phyloP scores from a whole-genome alignment of 768 basidiomycete genomes.

The Roridomyces roridus region DNA sequence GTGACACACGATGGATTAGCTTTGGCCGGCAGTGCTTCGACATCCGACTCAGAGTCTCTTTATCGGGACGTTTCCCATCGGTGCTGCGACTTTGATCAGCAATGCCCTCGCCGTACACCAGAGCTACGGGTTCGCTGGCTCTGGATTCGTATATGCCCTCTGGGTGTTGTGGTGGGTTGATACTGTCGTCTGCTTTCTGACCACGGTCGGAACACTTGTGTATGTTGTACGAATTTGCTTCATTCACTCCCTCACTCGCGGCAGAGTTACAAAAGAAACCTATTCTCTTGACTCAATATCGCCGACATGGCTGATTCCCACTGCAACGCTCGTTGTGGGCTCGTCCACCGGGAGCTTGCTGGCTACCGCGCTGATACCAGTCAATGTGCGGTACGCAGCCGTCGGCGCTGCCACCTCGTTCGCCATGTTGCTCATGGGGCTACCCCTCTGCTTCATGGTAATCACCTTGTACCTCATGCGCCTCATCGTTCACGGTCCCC shows the following conservation, averaged over 20 bases:
- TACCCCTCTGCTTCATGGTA: slow-evolving; percentile 59
- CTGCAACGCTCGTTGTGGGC: slow-evolving; percentile 65
- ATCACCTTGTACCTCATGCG: slow-evolving; percentile 59
- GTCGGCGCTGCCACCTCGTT: slow-evolving; percentile 53
- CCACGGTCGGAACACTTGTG: slow-evolving; percentile 30
- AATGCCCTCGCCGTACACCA: slow-evolving; percentile 45
- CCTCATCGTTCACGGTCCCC: slow-evolving; percentile 53
- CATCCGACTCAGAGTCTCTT: slow-evolving; percentile 60
- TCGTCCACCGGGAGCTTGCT: slow-evolving; percentile 62
- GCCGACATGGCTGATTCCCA: slow-evolving; percentile 68
- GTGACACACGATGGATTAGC: neutral
- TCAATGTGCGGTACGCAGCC: slow-evolving; percentile 45
- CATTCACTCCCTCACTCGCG: neutral
- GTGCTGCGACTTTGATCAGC: slow-evolving; percentile 56
- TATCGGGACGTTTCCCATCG: slow-evolving; percentile 54
- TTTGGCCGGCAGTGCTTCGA: slow-evolving; percentile 52
- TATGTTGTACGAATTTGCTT: slow-evolving; percentile 6
- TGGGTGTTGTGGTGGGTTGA: slow-evolving; percentile 78
- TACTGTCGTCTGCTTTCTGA: slow-evolving; percentile 50
- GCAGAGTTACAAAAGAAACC: slow-evolving; percentile 61
- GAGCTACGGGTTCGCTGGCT: slow-evolving; percentile 54
- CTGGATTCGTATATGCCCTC: slow-evolving; percentile 51
- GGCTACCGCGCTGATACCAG: slow-evolving; percentile 44
- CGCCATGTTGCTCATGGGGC: slow-evolving; percentile 39
- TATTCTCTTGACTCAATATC: slow-evolving; percentile 55